These are phyloP conservation scores for Perkinsus olseni DNA, from an alignment of 169 alveolate species.

Conservation along the genomic window DNA sequence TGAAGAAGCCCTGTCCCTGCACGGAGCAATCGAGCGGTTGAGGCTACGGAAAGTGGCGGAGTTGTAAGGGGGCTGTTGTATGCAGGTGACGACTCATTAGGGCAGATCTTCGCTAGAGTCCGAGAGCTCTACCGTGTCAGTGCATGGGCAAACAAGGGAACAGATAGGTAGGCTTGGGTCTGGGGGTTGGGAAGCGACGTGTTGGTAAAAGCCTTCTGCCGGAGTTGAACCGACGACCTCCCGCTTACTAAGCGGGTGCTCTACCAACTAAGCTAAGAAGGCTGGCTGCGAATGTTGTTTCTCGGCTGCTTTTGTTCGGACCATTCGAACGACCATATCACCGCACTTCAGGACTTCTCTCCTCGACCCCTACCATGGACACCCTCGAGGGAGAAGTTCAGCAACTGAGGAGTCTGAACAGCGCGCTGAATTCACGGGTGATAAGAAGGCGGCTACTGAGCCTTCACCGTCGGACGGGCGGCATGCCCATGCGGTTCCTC, in stretches of 20 bases:
- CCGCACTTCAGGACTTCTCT: too few relatives aligned
- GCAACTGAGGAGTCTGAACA: neutral
- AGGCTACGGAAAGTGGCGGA: neutral
- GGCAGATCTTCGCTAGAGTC: neutral
- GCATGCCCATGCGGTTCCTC: neutral
- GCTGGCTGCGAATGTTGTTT: too few relatives aligned
- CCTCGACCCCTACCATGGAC: too few relatives aligned
- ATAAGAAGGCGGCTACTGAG: neutral
- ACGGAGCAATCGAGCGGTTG: neutral
- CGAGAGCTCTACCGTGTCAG: neutral
- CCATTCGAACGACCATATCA: too few relatives aligned
- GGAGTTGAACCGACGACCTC: conserved; percentile 3
- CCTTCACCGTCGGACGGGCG: neutral
- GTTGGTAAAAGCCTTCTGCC: neutral
- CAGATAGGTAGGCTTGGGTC: neutral
- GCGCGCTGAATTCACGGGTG: neutral
- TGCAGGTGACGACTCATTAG: neutral
- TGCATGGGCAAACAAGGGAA: neutral
- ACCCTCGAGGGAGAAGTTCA: neutral
- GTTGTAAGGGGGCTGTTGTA: neutral
- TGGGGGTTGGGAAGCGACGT: neutral
- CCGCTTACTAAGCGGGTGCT: conserved; percentile 5
- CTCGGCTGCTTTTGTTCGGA: too few relatives aligned
- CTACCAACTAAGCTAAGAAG: conserved; percentile 2
- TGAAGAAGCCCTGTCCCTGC: neutral